These are phyloP conservation scores for Miamiensis avidus DNA, from an alignment of 169 alveolate genomes.

Conservation along the genomic window DNA sequence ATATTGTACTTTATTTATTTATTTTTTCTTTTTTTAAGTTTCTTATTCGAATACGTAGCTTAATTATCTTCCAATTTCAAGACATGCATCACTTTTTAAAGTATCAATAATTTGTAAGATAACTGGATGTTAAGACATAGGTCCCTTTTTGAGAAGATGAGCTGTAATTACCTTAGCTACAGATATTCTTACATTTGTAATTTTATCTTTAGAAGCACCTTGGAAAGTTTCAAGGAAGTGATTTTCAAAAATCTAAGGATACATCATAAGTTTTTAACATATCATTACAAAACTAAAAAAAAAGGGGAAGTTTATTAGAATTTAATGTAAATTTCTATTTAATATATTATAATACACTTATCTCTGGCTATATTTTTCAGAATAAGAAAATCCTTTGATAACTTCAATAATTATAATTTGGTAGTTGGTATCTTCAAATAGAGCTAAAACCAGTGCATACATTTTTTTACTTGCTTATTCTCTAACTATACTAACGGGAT, in stretches of 20 bases:
- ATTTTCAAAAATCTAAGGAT: not conserved
- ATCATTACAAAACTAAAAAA: constrained; percentile 4
- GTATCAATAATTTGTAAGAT: not conserved
- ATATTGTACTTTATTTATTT: not conserved
- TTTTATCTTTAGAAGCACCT: not conserved
- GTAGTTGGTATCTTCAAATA: not conserved
- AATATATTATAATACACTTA: not conserved
- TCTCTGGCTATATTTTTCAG: constrained; percentile 11
- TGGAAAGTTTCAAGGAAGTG: constrained; percentile 2
- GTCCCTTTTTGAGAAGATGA: not conserved
- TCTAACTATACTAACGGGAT: constrained; percentile 37
- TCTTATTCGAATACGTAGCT: not conserved
- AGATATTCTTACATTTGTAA: constrained; percentile 16
- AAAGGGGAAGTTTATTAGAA: not conserved
- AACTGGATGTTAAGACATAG: not conserved
- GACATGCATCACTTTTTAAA: not conserved
- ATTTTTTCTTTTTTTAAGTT: not conserved
- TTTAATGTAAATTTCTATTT: not conserved
- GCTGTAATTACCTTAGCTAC: constrained; percentile 2
- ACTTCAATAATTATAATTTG: constrained; percentile 2
- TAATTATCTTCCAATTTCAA: constrained; percentile 15
- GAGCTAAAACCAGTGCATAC: not conserved
- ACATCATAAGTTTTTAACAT: constrained; percentile 15
- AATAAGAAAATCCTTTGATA: constrained; percentile 9
- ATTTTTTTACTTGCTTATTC: constrained; percentile 22